Evolutionary conservation across 768 basidiomycete species (phyloP).

Genomic region (Strobilomyces confusus): DNA sequence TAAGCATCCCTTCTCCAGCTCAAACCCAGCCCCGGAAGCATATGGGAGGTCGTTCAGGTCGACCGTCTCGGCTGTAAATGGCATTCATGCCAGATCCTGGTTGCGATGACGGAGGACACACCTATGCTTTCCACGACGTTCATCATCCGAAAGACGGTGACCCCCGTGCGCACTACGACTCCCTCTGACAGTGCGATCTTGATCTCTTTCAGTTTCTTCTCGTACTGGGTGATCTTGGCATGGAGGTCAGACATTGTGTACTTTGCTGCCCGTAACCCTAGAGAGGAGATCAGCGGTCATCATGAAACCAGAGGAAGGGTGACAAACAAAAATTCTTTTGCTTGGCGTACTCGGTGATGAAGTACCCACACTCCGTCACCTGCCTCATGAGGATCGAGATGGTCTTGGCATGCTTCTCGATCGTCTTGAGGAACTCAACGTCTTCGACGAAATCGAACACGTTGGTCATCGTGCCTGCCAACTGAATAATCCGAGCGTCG

Average conservation of each 20-base stretch:
- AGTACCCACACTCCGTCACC: constrained; percentile 4
- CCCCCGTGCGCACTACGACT: not conserved
- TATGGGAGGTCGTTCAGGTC: not conserved
- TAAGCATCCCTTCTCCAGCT: constrained; percentile 2
- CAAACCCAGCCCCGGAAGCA: constrained; percentile 6
- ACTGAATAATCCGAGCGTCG: not conserved
- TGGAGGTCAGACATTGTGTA: not conserved
- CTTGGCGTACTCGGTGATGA: constrained; percentile 1
- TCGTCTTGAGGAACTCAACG: not conserved
- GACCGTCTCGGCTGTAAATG: not conserved
- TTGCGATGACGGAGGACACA: not conserved
- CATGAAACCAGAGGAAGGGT: not conserved
- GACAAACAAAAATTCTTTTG: not conserved
- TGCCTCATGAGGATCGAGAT: not conserved
- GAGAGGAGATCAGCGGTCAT: not conserved
- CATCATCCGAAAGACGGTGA: not conserved
- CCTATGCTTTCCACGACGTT: not conserved
- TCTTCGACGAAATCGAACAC: not conserved
- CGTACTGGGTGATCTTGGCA: not conserved
- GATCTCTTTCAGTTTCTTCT: not conserved
- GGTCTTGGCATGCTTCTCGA: not conserved
- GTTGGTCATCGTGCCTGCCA: not conserved
- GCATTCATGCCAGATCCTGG: not conserved
- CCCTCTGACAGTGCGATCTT: not conserved
- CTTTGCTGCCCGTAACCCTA: not conserved